These are phyloP conservation scores for Magnusiomyces clavatus DNA, from an alignment of 1,139 yeast species.

Conservation along the genomic window DNA sequence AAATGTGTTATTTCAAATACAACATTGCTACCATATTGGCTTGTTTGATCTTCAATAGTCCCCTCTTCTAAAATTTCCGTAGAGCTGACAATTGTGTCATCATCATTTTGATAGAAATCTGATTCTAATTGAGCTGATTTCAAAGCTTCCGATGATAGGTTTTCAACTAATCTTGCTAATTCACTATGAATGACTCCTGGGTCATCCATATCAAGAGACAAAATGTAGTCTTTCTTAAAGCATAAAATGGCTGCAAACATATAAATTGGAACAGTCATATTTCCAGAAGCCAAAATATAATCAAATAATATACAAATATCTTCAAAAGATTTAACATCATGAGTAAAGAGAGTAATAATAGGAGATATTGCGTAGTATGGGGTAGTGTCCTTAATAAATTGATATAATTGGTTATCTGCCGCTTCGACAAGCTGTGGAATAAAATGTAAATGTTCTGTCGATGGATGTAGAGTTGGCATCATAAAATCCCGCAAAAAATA, in stretches of 20 bases:
- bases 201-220: conserved; percentile 23
- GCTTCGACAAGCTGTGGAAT: conserved; percentile 53
- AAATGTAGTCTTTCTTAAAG: conserved; percentile 34
- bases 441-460: conserved; percentile 56
- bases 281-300: conserved; percentile 43
- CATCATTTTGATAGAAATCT: no score
- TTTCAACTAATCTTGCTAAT: conserved; percentile 26
- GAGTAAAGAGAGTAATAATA: conserved; percentile 70
- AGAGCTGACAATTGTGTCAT: no score
- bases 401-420: conserved; percentile 47
- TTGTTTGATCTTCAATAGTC: no score
- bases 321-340: conserved; percentile 50
- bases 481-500: conserved; percentile 74
- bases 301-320: conserved; percentile 57
- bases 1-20: conserved; percentile 16
- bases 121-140: no score
- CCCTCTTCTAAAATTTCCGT: no score
- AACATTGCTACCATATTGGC: conserved; percentile 15
- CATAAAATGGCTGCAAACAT: conserved; percentile 49
- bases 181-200: conserved; percentile 23
- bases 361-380: conserved; percentile 69
- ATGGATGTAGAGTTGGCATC: conserved; percentile 60
- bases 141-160: conserved; percentile 14
- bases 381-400: conserved; percentile 38
- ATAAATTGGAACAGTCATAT: conserved; percentile 42